Base-by-base conservation (phyloP, 2,329 filamentous ascomycete species). In the Chaetomiaceae sp. region DNA sequence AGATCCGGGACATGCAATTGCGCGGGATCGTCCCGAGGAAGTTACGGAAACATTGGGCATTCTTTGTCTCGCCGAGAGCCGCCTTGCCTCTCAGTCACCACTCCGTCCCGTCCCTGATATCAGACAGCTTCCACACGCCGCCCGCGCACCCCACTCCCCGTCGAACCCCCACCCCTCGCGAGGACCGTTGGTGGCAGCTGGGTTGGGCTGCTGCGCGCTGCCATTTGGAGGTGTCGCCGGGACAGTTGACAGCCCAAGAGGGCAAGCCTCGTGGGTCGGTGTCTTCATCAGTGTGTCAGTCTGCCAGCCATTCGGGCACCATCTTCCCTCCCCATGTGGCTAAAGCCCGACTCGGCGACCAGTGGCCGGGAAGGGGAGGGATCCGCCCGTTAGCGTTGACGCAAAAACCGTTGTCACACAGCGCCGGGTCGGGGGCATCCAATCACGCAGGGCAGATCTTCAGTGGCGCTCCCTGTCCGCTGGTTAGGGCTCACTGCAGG, bases 221-320 rank as follows among this genome's bases (percentile, higher is more conserved):
- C 35, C 35, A 35, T 39, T 21, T 33, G 43, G 43, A 16, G 21
- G 21, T 3, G 34, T 14, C 33, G 21, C 10, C 31, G 31, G 31
- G 10, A 27, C 37, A 5, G 30, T 30, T 35, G 35, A 23, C 35
- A 17, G 17, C 38, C 49, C 23, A 43, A 27, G 23, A 10, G 14
- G 33, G 34, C 34, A 48, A 25, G 39, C 34, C 39, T 44, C 33
- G 46, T n/a, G n/a, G n/a, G n/a, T n/a, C n/a, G n/a, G n/a, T n/a
- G n/a, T n/a, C n/a, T n/a, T n/a, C n/a, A n/a, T n/a, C n/a, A n/a
- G n/a, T n/a, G n/a, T 44, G 31, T 43, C 27, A 35, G 45, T 30
- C 34, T 31, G 46, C 55, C 35, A 73, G 81, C 55, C 77, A 78
- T 19, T 79, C 76, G 31, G 79, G 78, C 1, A 79, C 81, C 52